These are phyloP conservation scores for Mycena rosella DNA, from an alignment of 768 basidiomycete species.

Conservation along the genomic window DNA sequence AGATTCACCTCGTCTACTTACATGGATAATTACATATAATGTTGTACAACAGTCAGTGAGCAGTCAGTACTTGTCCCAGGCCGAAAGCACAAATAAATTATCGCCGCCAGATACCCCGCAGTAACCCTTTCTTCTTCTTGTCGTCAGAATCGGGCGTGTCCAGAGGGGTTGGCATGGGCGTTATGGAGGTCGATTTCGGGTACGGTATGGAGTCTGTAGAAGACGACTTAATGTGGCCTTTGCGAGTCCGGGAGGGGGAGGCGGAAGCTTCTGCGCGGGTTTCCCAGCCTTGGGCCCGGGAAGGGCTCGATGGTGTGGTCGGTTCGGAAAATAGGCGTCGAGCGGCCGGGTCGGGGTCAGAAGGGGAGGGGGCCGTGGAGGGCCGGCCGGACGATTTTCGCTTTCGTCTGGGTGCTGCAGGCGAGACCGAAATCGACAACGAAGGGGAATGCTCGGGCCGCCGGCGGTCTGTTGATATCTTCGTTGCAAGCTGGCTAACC, in stretches of 20 bases:
- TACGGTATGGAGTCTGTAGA: constrained; percentile 69
- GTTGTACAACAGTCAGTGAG: constrained; percentile 37
- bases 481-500: constrained; percentile 68
- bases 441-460: constrained; percentile 34
- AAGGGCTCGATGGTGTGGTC: constrained; percentile 35
- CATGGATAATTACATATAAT: constrained; percentile 35
- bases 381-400: constrained; percentile 52
- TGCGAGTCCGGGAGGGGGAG: constrained; percentile 39
- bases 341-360: constrained; percentile 42
- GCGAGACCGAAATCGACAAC: constrained; percentile 25
- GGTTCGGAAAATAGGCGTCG: constrained; percentile 44
- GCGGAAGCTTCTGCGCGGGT: constrained; percentile 22
- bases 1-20: constrained; percentile 25
- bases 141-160: constrained; percentile 55
- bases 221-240: constrained; percentile 61
- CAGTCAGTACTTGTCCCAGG: constrained; percentile 22
- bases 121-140: constrained; percentile 56
- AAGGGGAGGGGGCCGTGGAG: constrained; percentile 62
- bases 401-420: constrained; percentile 21
- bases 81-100: constrained; percentile 36
- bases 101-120: constrained; percentile 59
- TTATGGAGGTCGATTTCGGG: constrained; percentile 32
- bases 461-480: constrained; percentile 48
- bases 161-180: constrained; percentile 37
- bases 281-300: constrained; percentile 42